Percentiles rank a stretch among this genome's conserved stretches.
phyloP scores from a whole-genome alignment of 83 land plant genomes.

The Picea abies region DNA sequence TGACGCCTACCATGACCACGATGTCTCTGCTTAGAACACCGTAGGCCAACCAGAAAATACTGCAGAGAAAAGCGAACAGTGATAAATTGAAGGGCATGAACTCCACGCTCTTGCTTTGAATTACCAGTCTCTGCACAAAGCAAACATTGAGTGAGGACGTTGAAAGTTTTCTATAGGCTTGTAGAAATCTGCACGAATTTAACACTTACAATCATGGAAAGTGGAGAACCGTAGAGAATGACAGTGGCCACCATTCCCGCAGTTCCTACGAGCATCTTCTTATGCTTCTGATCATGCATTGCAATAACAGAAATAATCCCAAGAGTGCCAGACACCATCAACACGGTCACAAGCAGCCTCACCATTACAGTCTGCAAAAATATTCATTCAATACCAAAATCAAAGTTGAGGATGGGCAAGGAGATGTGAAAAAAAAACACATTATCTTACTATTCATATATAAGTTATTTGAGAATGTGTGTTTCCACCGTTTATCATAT shows the following conservation, averaged over 20 bases:
- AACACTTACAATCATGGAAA: constrained; percentile 41
- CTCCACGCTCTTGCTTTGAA: constrained; percentile 25
- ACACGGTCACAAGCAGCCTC: constrained; percentile 13
- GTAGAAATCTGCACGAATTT: no score
- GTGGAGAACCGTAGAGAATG: constrained; percentile 39
- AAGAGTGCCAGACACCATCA: constrained; percentile 18
- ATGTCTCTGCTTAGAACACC: constrained; percentile 8
- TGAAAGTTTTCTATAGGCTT: no score
- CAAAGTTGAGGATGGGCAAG: no score
- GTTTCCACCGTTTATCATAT: no score
- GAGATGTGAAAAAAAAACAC: no score
- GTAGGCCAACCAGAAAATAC: constrained; percentile 15
- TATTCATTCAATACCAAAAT: background rate
- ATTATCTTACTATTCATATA: no score
- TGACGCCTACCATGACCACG: background rate
- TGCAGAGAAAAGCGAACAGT: constrained; percentile 2
- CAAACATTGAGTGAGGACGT: background rate
- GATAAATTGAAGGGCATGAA: constrained; percentile 28
- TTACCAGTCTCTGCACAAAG: constrained; percentile 19
- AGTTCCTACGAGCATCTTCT: no score
- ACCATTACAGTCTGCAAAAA: constrained; percentile 30
- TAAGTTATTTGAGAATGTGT: no score
- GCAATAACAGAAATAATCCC: constrained; percentile 26
- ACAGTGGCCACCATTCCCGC: no score
- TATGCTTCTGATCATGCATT: background rate